phyloP scores from a whole-genome alignment of 1,284 basidiomycete species.

The Malassezia sympodialis region DNA sequence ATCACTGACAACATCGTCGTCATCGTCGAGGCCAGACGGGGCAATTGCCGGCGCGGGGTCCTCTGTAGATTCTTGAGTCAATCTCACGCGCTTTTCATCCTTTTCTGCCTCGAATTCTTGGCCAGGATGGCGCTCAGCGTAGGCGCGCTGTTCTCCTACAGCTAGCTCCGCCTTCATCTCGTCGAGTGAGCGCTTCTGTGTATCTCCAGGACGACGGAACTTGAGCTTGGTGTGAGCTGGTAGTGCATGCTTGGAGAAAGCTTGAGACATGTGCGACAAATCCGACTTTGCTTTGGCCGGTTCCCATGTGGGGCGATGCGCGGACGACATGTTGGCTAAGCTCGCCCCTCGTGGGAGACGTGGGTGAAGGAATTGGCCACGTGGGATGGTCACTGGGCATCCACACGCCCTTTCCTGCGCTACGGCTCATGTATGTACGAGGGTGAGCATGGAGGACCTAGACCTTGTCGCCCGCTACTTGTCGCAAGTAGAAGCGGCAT shows the following conservation, averaged over 20 bases:
- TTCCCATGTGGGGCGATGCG: conserved; percentile 44
- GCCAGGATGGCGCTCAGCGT: conserved; percentile 5
- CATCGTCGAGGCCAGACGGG: conserved; percentile 1
- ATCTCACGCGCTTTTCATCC: conserved; percentile 14
- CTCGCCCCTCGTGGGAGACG: neutral
- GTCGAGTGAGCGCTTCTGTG: conserved; percentile 13
- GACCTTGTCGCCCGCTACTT: neutral
- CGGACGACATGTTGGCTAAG: conserved; percentile 27
- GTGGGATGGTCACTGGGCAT: neutral
- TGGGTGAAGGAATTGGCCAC: neutral
- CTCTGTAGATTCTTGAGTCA: conserved; percentile 11
- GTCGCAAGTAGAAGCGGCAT: neutral
- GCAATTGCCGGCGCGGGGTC: conserved; percentile 18
- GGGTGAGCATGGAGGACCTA: neutral
- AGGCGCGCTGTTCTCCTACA: conserved; percentile 21
- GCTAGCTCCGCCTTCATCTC: conserved; percentile 39
- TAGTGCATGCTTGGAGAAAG: conserved; percentile 16
- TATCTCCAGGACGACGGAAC: conserved; percentile 31
- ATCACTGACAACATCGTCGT: conserved; percentile 12
- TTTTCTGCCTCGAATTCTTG: conserved; percentile 13
- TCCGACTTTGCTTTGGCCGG: conserved; percentile 34
- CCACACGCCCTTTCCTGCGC: neutral
- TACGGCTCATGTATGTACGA: neutral
- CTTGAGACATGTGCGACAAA: conserved; percentile 22
- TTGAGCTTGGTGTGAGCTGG: conserved; percentile 42